Evolutionary conservation across 2,329 filamentous ascomycete species (phyloP).

Genomic region (Periglandula ipomoeae): DNA sequence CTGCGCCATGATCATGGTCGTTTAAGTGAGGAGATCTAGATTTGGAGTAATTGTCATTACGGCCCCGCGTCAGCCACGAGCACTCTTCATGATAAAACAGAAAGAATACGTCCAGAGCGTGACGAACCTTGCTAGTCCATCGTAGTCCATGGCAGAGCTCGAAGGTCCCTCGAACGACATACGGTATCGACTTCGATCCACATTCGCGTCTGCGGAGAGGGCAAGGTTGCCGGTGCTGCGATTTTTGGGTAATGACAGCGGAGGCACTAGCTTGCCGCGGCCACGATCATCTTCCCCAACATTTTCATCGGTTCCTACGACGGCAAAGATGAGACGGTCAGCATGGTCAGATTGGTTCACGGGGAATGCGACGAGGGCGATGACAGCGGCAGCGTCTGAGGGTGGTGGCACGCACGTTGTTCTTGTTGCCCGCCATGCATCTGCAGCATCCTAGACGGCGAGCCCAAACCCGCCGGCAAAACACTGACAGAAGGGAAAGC

Average conservation of each 20-base stretch:
- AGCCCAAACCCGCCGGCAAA: constrained; percentile 10
- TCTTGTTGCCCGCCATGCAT: constrained; percentile 33
- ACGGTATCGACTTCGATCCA: constrained; percentile 54
- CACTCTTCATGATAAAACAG: neutral
- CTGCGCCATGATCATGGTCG: constrained; percentile 81
- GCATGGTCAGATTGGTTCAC: constrained; percentile 3
- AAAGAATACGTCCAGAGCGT: constrained; percentile 17
- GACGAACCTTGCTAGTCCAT: constrained; percentile 62
- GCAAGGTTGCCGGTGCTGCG: constrained; percentile 55
- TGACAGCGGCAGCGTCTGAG: neutral
- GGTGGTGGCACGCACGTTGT: constrained; percentile 27
- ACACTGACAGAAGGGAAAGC: constrained; percentile 9
- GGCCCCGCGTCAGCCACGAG: neutral
- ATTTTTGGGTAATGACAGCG: constrained; percentile 52
- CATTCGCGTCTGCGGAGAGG: constrained; percentile 32
- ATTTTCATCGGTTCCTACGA: constrained; percentile 23
- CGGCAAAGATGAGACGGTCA: constrained; percentile 14
- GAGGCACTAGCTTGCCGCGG: constrained; percentile 35
- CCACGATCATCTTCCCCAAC: constrained; percentile 29
- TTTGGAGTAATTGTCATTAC: neutral
- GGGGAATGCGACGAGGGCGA: no score
- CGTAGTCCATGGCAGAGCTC: constrained; percentile 50
- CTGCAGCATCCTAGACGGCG: constrained; percentile 33
- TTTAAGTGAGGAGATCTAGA: constrained; percentile 69
- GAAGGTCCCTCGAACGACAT: constrained; percentile 70